phyloP scores from a whole-genome alignment of 306 rosid species.

The Trichosanthes truncata region DNA sequence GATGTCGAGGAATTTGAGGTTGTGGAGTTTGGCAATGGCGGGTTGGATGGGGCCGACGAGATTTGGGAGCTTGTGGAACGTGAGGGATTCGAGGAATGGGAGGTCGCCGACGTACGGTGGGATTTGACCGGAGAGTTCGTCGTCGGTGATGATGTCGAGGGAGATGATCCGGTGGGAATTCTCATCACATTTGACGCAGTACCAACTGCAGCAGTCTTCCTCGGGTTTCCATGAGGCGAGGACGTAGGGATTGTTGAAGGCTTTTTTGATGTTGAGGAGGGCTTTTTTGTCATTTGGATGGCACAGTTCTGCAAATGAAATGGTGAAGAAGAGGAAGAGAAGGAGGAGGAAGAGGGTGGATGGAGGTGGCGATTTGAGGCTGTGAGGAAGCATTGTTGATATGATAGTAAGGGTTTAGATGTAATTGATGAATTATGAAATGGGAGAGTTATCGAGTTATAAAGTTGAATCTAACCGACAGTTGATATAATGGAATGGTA shows the following conservation, averaged over 20 bases:
- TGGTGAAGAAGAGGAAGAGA: conserved; percentile 14
- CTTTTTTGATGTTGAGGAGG: conserved; percentile 48
- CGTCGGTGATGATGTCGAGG: conserved; percentile 24
- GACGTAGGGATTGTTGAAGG: conserved; percentile 52
- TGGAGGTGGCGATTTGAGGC: neutral
- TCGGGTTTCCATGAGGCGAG: conserved; percentile 52
- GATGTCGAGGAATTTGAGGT: conserved; percentile 28
- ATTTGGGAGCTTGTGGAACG: conserved; percentile 40
- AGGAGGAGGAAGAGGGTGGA: too few relatives aligned
- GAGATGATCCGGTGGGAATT: conserved; percentile 51
- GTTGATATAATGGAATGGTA: too few relatives aligned
- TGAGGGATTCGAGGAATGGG: conserved; percentile 39
- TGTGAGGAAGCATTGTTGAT: neutral
- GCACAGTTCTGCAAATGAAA: conserved; percentile 39
- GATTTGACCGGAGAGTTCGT: conserved; percentile 34
- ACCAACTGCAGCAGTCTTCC: conserved; percentile 61
- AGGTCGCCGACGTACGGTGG: conserved; percentile 60
- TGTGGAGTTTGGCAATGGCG: conserved; percentile 41
- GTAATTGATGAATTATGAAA: neutral
- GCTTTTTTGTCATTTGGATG: conserved; percentile 55
- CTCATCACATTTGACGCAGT: conserved; percentile 36
- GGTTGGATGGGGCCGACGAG: conserved; percentile 56
- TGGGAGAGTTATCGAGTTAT: neutral
- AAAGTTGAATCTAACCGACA: too few relatives aligned
- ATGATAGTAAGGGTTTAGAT: too few relatives aligned